phyloP scores from a whole-genome alignment of 768 basidiomycete species.

The Tricholoma bakamatsutake region DNA sequence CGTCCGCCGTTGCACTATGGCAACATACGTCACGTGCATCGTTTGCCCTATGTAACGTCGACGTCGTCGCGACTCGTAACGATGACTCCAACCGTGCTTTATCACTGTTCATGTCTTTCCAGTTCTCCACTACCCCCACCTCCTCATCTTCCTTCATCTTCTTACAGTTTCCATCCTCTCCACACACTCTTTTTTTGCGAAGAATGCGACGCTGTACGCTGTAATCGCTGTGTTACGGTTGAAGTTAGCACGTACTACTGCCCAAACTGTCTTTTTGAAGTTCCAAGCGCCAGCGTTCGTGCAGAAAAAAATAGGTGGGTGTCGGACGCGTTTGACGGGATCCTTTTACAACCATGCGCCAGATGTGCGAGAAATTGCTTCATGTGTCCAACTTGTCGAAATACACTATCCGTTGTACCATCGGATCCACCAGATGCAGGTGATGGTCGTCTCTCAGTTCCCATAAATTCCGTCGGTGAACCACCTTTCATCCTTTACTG shows the following conservation, averaged over 20 bases:
- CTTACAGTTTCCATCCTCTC: slow-evolving; percentile 77
- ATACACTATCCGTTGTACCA: slow-evolving; percentile 86
- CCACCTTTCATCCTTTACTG: slow-evolving; percentile 91
- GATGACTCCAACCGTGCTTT: slow-evolving; percentile 39
- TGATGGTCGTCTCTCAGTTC: slow-evolving; percentile 47
- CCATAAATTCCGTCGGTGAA: slow-evolving; percentile 62
- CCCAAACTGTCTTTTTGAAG: slow-evolving; percentile 97
- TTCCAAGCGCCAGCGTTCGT: slow-evolving; percentile 96
- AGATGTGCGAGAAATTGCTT: slow-evolving; percentile 99
- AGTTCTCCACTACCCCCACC: slow-evolving; percentile 57
- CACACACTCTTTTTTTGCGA: slow-evolving; percentile 93
- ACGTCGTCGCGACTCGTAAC: neutral
- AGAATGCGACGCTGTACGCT: slow-evolving; percentile 94
- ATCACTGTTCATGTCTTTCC: slow-evolving; percentile 74
- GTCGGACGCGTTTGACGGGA: neutral
- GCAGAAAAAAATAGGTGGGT: slow-evolving; percentile 91
- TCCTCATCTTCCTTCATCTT: slow-evolving; percentile 71
- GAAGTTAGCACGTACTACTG: slow-evolving; percentile 98
- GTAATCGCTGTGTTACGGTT: slow-evolving; percentile 84
- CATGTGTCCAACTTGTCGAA: slow-evolving; percentile 88
- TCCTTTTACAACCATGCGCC: slow-evolving; percentile 6
- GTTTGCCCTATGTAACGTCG: no score
- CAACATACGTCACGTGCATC: slow-evolving; percentile 1
- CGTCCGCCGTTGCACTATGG: neutral
- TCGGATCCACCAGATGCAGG: slow-evolving; percentile 72